These are phyloP conservation scores for Lippia alba DNA, from an alignment of 305 asterid genomes.

Conservation along the genomic window DNA sequence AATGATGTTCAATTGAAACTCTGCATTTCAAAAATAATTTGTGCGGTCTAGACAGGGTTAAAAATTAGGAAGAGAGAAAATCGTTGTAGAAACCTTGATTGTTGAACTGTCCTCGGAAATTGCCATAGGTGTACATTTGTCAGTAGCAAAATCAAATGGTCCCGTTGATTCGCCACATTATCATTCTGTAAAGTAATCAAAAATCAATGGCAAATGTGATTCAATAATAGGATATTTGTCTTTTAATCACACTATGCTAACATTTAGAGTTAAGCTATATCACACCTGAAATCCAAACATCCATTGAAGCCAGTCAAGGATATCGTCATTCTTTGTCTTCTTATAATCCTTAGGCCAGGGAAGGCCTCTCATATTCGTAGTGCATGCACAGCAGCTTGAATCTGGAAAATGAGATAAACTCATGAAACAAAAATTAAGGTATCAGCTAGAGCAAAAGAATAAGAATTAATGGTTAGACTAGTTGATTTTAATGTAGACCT, in stretches of 20 bases:
- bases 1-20: no score
- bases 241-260: not conserved
- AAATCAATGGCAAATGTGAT: slow-evolving; percentile 29
- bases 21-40: no score
- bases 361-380: slow-evolving; percentile 93
- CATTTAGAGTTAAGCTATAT: slow-evolving; percentile 6
- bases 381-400: slow-evolving; percentile 94
- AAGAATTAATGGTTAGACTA: slow-evolving; percentile 20
- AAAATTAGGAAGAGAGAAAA: slow-evolving; percentile 3
- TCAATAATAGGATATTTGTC: not conserved
- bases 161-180: slow-evolving; percentile 93
- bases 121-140: slow-evolving; percentile 98
- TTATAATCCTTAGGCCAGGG: slow-evolving; percentile 99
- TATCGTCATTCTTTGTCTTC: slow-evolving; percentile 97
- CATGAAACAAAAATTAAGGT: slow-evolving; percentile 26
- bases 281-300: slow-evolving; percentile 98
- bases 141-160: slow-evolving; percentile 94
- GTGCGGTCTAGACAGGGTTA: not conserved
- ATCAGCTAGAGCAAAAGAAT: slow-evolving; percentile 20
- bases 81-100: slow-evolving; percentile 67
- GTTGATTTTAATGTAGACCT: slow-evolving; percentile 67
- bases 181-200: slow-evolving; percentile 74
- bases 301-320: slow-evolving; percentile 98
- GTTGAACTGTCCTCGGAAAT: slow-evolving; percentile 95
- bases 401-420: slow-evolving; percentile 52